Conservation (phyloP, 2,329 filamentous ascomycete genomes). For the Aspergillus sp. region DNA sequence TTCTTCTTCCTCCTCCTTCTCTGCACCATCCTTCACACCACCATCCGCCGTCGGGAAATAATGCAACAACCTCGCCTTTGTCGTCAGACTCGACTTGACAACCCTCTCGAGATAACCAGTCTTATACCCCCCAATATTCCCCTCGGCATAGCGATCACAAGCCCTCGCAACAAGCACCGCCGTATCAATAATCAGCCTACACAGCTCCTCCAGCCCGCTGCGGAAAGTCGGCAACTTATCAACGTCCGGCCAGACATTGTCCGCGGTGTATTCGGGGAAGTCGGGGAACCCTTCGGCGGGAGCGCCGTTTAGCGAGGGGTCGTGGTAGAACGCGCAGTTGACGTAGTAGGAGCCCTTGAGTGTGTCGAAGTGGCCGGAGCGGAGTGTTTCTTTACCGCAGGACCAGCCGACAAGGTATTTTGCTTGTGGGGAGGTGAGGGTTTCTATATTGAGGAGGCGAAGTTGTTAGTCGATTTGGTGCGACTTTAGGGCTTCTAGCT, state of each 20-base stretch:
- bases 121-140: constrained; percentile 77
- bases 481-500: not conserved
- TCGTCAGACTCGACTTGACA: constrained; percentile 81
- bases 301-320: constrained; percentile 41
- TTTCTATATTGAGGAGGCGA: constrained; percentile 33
- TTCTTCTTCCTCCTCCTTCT: constrained; percentile 1
- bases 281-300: constrained; percentile 47
- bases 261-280: constrained; percentile 85
- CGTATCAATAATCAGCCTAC: constrained; percentile 83
- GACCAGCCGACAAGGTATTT: constrained; percentile 69
- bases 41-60: constrained; percentile 70
- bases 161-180: constrained; percentile 87
- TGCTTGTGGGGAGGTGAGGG: constrained; percentile 49
- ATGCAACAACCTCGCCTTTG: constrained; percentile 88
- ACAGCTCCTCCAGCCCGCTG: constrained; percentile 73
- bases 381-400: constrained; percentile 66
- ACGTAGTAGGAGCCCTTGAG: constrained; percentile 69
- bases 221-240: constrained; percentile 75
- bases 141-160: constrained; percentile 82
- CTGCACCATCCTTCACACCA: not conserved
- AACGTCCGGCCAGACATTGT: constrained; percentile 84
- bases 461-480: not conserved
- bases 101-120: constrained; percentile 82
- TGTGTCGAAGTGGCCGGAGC: constrained; percentile 64
- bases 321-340: constrained; percentile 61